phyloP scores from a whole-genome alignment of 2,329 filamentous ascomycete species.

The Talaromyces sp. region DNA sequence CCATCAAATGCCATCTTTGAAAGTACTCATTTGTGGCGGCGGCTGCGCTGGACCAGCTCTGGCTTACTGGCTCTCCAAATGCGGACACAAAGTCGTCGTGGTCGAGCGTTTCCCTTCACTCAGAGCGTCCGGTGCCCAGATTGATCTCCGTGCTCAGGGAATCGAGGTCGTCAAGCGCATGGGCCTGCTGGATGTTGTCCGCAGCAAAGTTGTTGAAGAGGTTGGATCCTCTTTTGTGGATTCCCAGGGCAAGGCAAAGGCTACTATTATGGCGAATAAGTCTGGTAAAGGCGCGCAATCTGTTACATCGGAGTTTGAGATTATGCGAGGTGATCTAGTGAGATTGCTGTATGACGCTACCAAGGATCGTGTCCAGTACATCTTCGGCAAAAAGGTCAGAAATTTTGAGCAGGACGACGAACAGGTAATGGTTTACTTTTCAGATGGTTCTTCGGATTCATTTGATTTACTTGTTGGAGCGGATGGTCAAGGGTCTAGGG shows the following conservation, averaged over 20 bases:
- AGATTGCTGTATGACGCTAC: constrained; percentile 48
- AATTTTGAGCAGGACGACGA: constrained; percentile 28
- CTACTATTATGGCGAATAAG: constrained; percentile 40
- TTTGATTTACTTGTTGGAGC: constrained; percentile 56
- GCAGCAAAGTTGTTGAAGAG: constrained; percentile 45
- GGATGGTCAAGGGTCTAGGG: constrained; percentile 53
- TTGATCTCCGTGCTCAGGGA: constrained; percentile 54
- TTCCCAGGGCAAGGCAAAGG: constrained; percentile 34
- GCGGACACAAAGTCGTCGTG: constrained; percentile 37
- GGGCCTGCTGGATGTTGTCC: constrained; percentile 47
- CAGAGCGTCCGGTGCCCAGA: constrained; percentile 49
- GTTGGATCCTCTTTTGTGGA: constrained; percentile 48
- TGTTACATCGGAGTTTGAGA: constrained; percentile 57
- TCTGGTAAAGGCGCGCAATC: constrained; percentile 44
- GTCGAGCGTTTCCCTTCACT: constrained; percentile 43
- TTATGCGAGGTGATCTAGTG: constrained; percentile 58
- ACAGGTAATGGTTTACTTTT: constrained; percentile 41
- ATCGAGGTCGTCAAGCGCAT: constrained; percentile 52
- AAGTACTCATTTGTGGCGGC: constrained; percentile 48
- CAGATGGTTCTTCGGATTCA: constrained; percentile 40
- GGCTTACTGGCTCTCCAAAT: constrained; percentile 48
- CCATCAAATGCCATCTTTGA: constrained; percentile 26
- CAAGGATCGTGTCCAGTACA: background rate
- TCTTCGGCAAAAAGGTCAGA: background rate
- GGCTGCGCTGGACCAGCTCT: constrained; percentile 44